Conservation (phyloP, 495 filamentous ascomycete genomes). For the Margaritispora aquatica region DNA sequence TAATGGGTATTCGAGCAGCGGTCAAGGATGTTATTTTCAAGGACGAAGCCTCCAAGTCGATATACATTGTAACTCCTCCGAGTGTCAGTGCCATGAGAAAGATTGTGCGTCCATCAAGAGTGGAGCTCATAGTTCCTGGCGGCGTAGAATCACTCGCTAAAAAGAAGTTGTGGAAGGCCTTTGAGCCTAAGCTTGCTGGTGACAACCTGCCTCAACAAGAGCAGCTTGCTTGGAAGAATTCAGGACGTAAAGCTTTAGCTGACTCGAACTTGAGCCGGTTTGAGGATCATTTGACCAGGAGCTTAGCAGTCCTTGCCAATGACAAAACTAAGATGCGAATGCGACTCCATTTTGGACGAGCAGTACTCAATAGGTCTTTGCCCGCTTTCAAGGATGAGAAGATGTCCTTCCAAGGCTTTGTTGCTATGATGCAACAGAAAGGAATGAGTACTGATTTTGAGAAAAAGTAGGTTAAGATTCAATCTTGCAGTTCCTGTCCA, state of each 20-base stretch:
- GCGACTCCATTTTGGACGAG: slow-evolving; percentile 50
- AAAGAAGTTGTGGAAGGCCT: not conserved
- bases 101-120: not conserved
- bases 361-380: slow-evolving; percentile 39
- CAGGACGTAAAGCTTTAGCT: not conserved
- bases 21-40: slow-evolving; percentile 31
- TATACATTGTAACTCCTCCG: slow-evolving; percentile 38
- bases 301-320: slow-evolving; percentile 21
- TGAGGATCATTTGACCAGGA: slow-evolving; percentile 16
- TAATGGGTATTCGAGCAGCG: slow-evolving; percentile 29
- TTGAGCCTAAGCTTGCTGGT: slow-evolving; percentile 8
- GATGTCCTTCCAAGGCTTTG: slow-evolving; percentile 45
- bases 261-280: slow-evolving; percentile 11
- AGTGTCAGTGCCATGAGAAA: slow-evolving; percentile 5
- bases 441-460: slow-evolving; percentile 28
- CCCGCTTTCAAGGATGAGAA: not conserved
- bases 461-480: slow-evolving; percentile 28
- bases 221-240: slow-evolving; percentile 6
- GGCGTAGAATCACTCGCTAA: not conserved
- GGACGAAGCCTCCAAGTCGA: slow-evolving; percentile 26
- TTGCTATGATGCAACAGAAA: slow-evolving; percentile 33
- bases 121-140: not conserved
- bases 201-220: not conserved
- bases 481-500: no score
- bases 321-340: slow-evolving; percentile 37